Percentiles rank a stretch among this genome's conserved stretches.
Conservation (phyloP, 495 filamentous ascomycete species). For the Trichoderma orchidacearum region DNA sequence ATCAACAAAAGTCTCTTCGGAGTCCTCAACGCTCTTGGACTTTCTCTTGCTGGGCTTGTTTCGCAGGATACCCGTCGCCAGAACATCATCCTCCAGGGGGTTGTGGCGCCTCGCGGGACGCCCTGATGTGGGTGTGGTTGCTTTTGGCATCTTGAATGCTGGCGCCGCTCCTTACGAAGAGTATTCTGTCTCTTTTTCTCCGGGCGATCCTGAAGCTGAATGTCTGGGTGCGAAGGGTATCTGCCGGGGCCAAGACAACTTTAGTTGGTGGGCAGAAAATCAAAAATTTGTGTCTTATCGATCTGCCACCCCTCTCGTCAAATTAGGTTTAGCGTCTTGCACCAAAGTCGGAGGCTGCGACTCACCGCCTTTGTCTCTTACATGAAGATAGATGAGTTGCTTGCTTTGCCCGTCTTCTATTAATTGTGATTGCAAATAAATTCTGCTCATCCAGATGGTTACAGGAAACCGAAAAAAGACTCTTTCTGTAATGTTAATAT, state of each 20-base stretch:
- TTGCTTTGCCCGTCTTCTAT: neutral
- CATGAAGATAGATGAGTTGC: neutral
- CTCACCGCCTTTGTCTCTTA: neutral
- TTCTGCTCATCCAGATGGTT: no score
- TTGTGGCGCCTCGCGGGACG: constrained; percentile 41
- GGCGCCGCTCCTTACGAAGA: neutral
- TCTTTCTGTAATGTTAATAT: no score
- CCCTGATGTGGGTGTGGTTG: constrained; percentile 24
- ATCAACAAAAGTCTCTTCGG: constrained; percentile 59
- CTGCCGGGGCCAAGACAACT: neutral
- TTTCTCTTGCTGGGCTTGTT: constrained; percentile 41
- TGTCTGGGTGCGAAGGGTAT: neutral
- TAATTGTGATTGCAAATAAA: no score
- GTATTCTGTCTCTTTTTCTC: neutral
- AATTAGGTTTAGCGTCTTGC: neutral
- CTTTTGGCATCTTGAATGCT: constrained; percentile 34
- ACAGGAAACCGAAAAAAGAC: no score
- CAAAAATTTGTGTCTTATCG: constrained; percentile 4
- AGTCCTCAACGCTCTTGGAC: constrained; percentile 39
- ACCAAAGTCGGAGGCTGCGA: neutral
- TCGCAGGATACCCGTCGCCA: constrained; percentile 44
- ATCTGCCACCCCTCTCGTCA: constrained; percentile 2
- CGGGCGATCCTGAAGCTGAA: neutral
- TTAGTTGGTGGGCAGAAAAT: constrained; percentile 1
- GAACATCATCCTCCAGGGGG: constrained; percentile 58